Evolutionary conservation across 352 stramenopile genomes (phyloP).

Genomic region (Peronospora destructor): DNA sequence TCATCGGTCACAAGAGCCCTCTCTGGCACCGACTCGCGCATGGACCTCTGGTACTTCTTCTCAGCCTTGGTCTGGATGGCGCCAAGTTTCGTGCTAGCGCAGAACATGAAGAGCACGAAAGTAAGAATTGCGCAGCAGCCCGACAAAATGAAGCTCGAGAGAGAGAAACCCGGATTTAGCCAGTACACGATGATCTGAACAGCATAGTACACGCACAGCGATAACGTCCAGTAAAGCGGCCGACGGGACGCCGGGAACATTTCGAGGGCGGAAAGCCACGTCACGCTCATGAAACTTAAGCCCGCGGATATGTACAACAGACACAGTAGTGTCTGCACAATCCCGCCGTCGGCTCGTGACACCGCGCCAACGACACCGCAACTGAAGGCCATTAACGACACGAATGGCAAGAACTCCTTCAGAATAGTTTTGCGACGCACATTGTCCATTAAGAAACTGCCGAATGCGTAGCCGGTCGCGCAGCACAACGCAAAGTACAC

Average conservation of each 20-base stretch:
- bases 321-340: slow-evolving; percentile 48
- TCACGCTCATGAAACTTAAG: slow-evolving; percentile 64
- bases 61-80: slow-evolving; percentile 83
- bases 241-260: slow-evolving; percentile 70
- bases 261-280: slow-evolving; percentile 69
- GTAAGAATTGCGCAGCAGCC: slow-evolving; percentile 41
- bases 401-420: slow-evolving; percentile 80
- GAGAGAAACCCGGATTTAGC: slow-evolving; percentile 50
- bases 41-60: slow-evolving; percentile 57
- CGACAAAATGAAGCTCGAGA: slow-evolving; percentile 51
- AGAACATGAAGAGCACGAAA: slow-evolving; percentile 62
- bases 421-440: slow-evolving; percentile 86
- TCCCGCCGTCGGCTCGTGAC: slow-evolving; percentile 25
- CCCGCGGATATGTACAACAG: slow-evolving; percentile 60
- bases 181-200: slow-evolving; percentile 53
- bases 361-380: slow-evolving; percentile 45
- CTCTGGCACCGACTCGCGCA: slow-evolving; percentile 34
- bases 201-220: slow-evolving; percentile 59
- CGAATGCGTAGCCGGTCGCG: slow-evolving; percentile 50
- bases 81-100: slow-evolving; percentile 71
- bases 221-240: slow-evolving; percentile 58
- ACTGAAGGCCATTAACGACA: slow-evolving; percentile 54
- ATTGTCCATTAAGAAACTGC: slow-evolving; percentile 76
- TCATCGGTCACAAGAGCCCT: slow-evolving; percentile 15
- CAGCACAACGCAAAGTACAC: slow-evolving; percentile 47